phyloP scores from a whole-genome alignment of 371 early-diverging fungal genomes.

The Encephalitozoon cuniculi region DNA sequence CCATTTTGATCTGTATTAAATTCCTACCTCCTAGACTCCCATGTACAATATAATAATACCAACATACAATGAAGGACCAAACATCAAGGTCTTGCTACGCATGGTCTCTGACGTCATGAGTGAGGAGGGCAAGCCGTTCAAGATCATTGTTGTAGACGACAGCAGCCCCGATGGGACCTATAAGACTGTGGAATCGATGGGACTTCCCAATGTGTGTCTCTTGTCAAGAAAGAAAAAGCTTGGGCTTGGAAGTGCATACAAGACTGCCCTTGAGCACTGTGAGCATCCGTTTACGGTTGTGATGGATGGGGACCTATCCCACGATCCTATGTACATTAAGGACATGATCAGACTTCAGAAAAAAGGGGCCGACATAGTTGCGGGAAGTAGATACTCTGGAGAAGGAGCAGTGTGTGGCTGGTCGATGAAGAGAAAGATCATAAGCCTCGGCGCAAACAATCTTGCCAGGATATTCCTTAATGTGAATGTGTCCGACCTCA shows the following conservation, averaged over 20 bases:
- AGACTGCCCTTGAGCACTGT: slow-evolving; percentile 80
- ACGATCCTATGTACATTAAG: slow-evolving; percentile 90
- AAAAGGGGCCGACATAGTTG: slow-evolving; percentile 79
- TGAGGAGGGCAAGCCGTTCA: slow-evolving; percentile 71
- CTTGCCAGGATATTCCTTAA: slow-evolving; percentile 78
- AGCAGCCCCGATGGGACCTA: slow-evolving; percentile 92
- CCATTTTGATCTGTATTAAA: slow-evolving; percentile 7
- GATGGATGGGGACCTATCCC: slow-evolving; percentile 98
- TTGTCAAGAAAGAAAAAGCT: slow-evolving; percentile 85
- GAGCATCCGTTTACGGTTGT: slow-evolving; percentile 85
- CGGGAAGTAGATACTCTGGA: slow-evolving; percentile 70
- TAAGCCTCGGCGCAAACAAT: slow-evolving; percentile 88
- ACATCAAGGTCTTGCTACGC: slow-evolving; percentile 82
- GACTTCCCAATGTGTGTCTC: slow-evolving; percentile 65
- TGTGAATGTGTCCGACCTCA: slow-evolving; percentile 78
- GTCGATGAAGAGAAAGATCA: slow-evolving; percentile 87
- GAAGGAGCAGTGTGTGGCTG: slow-evolving; percentile 92
- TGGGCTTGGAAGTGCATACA: slow-evolving; percentile 89
- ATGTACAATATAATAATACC: slow-evolving; percentile 65
- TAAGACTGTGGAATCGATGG: slow-evolving; percentile 71
- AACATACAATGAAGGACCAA: slow-evolving; percentile 94
- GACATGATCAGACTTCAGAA: slow-evolving; percentile 66
- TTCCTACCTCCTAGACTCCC: neutral
- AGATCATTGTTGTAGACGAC: slow-evolving; percentile 93
- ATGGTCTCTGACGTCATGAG: slow-evolving; percentile 74